Percentiles rank a stretch among this genome's conserved stretches.
These are phyloP conservation scores for Arabidopsis hybrid DNA, from an alignment of 441 rosid species.

Conservation along the genomic window DNA sequence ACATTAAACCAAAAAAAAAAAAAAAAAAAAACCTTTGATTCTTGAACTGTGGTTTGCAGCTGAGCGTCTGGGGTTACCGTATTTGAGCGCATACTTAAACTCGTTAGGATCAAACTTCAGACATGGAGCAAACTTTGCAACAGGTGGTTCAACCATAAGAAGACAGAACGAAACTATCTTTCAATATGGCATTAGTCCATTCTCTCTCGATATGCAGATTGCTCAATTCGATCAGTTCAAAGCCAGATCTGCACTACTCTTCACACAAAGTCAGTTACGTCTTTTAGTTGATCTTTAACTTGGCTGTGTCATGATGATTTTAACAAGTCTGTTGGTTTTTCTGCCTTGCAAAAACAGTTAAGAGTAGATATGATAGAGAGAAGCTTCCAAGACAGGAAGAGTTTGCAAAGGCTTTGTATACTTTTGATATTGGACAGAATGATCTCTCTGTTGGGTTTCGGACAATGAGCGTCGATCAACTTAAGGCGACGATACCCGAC, in stretches of 20 bases:
- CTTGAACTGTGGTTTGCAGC: conserved; percentile 52
- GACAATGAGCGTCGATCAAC: conserved; percentile 71
- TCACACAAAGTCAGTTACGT: conserved; percentile 52
- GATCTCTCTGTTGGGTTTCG: conserved; percentile 89
- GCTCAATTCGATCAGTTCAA: conserved; percentile 70
- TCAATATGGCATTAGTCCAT: conserved; percentile 77
- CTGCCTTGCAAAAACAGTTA: conserved; percentile 47
- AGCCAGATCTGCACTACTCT: conserved; percentile 58
- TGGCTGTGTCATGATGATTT: neutral
- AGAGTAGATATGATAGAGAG: conserved; percentile 52
- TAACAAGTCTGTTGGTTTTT: neutral
- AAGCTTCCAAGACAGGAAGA: conserved; percentile 82
- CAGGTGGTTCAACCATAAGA: conserved; percentile 87
- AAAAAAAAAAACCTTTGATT: neutral
- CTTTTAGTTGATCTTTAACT: neutral
- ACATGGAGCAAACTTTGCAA: conserved; percentile 90
- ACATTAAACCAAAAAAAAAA: too few relatives aligned
- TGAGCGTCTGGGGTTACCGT: conserved; percentile 71
- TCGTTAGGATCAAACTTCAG: conserved; percentile 76
- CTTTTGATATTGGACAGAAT: conserved; percentile 94
- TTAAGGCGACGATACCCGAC: conserved; percentile 70
- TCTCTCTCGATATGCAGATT: conserved; percentile 84
- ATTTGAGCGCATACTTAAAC: conserved; percentile 83
- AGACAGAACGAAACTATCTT: conserved; percentile 73
- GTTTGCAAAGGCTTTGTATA: conserved; percentile 80